Percentiles rank a stretch among this genome's conserved stretches.
phyloP scores from a whole-genome alignment of 495 filamentous ascomycete genomes.

The Xylaria scruposa region DNA sequence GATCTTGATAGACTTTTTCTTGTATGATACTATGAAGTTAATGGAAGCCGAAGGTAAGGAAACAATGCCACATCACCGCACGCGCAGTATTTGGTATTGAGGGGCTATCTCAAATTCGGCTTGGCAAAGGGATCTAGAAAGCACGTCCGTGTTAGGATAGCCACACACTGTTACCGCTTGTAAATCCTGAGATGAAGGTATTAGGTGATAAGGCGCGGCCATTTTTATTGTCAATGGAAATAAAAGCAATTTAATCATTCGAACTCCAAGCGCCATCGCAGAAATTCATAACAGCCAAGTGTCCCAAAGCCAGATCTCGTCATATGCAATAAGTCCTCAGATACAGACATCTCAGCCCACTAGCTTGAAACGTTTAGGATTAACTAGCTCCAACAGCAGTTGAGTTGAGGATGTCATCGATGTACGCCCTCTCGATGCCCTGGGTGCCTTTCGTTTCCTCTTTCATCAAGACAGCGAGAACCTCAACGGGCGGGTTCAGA shows the following conservation, averaged over 20 bases:
- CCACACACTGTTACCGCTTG: not conserved
- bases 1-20: slow-evolving; percentile 92
- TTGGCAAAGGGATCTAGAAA: not conserved
- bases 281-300: slow-evolving; percentile 17
- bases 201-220: not conserved
- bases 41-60: slow-evolving; percentile 67
- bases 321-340: slow-evolving; percentile 16
- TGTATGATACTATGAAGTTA: slow-evolving; percentile 93
- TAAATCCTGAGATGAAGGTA: not conserved
- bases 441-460: slow-evolving; percentile 63
- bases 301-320: slow-evolving; percentile 16
- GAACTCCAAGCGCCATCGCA: slow-evolving; percentile 39
- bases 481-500: slow-evolving; percentile 86
- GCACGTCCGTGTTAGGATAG: not conserved
- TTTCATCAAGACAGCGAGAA: slow-evolving; percentile 82
- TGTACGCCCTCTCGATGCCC: slow-evolving; percentile 67
- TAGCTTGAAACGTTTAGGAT: slow-evolving; percentile 21
- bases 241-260: slow-evolving; percentile 27
- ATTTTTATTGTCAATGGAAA: slow-evolving; percentile 12
- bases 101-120: not conserved
- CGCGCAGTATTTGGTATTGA: slow-evolving; percentile 95
- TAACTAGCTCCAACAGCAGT: slow-evolving; percentile 43
- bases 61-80: slow-evolving; percentile 86
- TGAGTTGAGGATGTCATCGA: slow-evolving; percentile 78
- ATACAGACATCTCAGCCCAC: slow-evolving; percentile 1